Conservation (phyloP, 345 rosid genomes). For the Salix exigua region DNA sequence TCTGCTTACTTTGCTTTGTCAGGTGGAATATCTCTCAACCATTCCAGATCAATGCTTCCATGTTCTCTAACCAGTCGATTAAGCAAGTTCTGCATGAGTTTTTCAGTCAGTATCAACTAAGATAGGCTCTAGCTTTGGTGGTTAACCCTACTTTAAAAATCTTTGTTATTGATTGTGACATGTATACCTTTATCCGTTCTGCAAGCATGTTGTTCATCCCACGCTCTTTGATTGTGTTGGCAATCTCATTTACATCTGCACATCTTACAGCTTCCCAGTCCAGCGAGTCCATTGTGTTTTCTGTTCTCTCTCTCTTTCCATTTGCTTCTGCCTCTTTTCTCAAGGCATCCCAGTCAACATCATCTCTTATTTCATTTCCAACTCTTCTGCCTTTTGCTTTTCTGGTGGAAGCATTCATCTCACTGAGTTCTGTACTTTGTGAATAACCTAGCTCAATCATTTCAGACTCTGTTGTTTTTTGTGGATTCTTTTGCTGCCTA, state of each 20-base stretch:
- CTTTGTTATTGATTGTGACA: background rate
- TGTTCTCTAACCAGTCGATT: slow-evolving; percentile 23
- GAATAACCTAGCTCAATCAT: slow-evolving; percentile 26
- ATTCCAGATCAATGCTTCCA: slow-evolving; percentile 23
- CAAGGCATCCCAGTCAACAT: slow-evolving; percentile 25
- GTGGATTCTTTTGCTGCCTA: slow-evolving; percentile 22
- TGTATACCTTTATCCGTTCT: slow-evolving; percentile 22
- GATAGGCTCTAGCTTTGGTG: background rate
- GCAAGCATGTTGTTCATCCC: slow-evolving; percentile 33
- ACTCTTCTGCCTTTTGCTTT: slow-evolving; percentile 48
- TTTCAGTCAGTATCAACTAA: slow-evolving; percentile 15
- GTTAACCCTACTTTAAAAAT: background rate
- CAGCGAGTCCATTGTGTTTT: slow-evolving; percentile 26
- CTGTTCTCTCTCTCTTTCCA: slow-evolving; percentile 19
- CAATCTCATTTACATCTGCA: slow-evolving; percentile 25
- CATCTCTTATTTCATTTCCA: slow-evolving; percentile 38
- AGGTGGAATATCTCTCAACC: slow-evolving; percentile 31
- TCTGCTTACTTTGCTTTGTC: slow-evolving; percentile 34
- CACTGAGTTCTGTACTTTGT: slow-evolving; percentile 29
- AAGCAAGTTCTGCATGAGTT: slow-evolving; percentile 23
- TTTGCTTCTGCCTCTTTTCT: slow-evolving; percentile 18
- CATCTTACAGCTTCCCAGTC: slow-evolving; percentile 33
- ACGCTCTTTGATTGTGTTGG: slow-evolving; percentile 29
- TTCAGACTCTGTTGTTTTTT: slow-evolving; percentile 30
- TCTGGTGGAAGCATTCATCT: slow-evolving; percentile 22